Base-by-base conservation (phyloP, 306 rosid species). In the Amphicarpaea edgeworthii region DNA sequence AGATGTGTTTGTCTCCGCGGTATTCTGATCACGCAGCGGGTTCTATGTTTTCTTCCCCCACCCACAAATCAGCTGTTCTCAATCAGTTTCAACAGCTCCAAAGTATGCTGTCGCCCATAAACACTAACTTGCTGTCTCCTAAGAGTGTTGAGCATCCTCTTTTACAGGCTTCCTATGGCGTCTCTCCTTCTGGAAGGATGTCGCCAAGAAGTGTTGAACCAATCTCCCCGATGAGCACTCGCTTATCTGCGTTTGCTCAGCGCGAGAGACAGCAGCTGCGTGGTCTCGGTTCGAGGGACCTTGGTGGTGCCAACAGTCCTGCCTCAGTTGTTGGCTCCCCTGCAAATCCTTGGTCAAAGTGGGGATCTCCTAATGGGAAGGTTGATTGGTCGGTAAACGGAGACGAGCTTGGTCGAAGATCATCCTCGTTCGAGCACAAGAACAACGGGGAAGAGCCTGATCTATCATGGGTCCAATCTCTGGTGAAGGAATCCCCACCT, bases 371-470 rank as follows among this genome's bases (percentile, higher is more conserved):
- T n/a, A 89, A 79, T 46, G 96, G 91, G 6, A 90, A 80, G 63
- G 79, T 37, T 65, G 96, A 93, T 79, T 90, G 93, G 91, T 86
- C 93, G 6, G 88, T 81, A 12, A 86, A 83, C 34, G 88, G 86
- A 17, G 90, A 83, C 3, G 91, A 84, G 21, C 70, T 76, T 23
- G 80, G 86, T 58, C 68, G 24, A 12, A 85, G 77, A 61, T 79
- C 90, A 2, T 78, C 88, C 4, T 82, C 94, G 0, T 84, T 79
- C 11, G 94, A 93, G 73, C 85, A 67, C 14, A 87, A 76, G 34
- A 87, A 80, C 80, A 90, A 85, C n/a, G 90, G 84, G 49, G 98
- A 85, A 83, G 98, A 90, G 84, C 96, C 96, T 40, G 93, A 93
- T 58, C 66, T 93, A 65, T 89, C 98, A 4, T 93, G 95, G 94